Evolutionary conservation across 768 basidiomycete genomes (phyloP), one percentile per base, ranked within the genome.

Genomic region (Boletus insuetus): DNA sequence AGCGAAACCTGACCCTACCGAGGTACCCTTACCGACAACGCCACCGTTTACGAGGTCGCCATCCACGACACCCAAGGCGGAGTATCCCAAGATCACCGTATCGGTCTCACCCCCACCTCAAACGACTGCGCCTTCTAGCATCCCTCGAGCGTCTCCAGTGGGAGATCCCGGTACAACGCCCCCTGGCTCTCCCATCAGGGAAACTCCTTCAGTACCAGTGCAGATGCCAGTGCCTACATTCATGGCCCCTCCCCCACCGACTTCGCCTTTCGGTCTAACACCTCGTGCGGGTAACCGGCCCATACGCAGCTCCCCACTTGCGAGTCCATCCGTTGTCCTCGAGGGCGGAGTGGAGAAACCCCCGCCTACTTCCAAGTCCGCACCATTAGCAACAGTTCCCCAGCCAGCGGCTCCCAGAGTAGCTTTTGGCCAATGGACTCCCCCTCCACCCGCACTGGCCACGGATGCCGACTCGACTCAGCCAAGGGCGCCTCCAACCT

Each of bases 221-320:
- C 65, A 66, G 14, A 54, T 62, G 8, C 54, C 64, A 3, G 40
- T 46, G 7, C 61, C 67, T 19, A 32, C 58, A 14, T 44, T 49
- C 14, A 71, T 59, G 41, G 20, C 58, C 4, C 51, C 61, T 45
- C 61, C 52, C 31, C 65, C 54, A 31, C 54, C 59, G 14, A 32
- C 46, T 64, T 76, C 81, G 20, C 70, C 75, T 3, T 66, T 85
- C 32, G 77, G 78, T 22, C 66, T 67, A 26, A 45, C 80, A 17
- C 82, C 83, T 19, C 77, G 86, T 38, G 79, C 87, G 19, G 61
- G 49, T 13, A 69, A 58, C 9, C 81, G 85, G 8, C 89, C 89
- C 0, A 69, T 77, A 4, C 82, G 87, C n/a, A 91, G 90, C 60
- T 91, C 90, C 4, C 90, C 90, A 2, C 74, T 91, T 46, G 85